Evolutionary conservation across 305 asterid species (phyloP).

Genomic region (Solanum hybrid): DNA sequence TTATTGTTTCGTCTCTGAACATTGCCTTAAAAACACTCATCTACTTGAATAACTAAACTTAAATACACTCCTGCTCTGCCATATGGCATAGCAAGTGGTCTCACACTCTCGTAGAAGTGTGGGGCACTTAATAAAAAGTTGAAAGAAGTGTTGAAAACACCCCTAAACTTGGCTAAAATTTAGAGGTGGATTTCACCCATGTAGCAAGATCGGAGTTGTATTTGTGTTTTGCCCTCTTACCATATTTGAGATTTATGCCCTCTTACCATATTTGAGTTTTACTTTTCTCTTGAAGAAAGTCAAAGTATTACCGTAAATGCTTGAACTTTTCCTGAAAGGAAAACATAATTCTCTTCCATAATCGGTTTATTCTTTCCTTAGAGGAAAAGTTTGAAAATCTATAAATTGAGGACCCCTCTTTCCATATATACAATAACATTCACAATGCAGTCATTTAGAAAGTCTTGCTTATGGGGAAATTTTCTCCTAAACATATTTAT

Average conservation of each 20-base stretch:
- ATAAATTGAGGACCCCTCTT: not conserved
- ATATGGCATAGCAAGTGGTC: not conserved
- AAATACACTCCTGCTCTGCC: not conserved
- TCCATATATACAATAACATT: not conserved
- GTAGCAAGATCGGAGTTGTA: not conserved
- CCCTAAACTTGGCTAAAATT: not conserved
- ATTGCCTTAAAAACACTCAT: not conserved
- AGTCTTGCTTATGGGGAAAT: not conserved
- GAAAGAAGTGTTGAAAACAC: no score
- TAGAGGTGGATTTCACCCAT: not conserved
- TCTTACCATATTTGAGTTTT: no score
- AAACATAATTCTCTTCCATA: not conserved
- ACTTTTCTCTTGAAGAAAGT: not conserved
- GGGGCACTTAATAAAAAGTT: not conserved
- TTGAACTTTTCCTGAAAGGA: not conserved
- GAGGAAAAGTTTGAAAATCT: not conserved
- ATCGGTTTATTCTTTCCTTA: not conserved
- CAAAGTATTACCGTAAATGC: not conserved
- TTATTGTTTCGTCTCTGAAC: no score
- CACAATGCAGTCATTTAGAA: not conserved
- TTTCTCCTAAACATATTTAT: not conserved
- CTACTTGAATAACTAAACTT: no score
- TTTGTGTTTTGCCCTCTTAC: not conserved
- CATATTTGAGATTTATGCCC: no score
- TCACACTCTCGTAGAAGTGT: not conserved